Evolutionary conservation across 345 rosid genomes (phyloP).

Genomic region (Melastoma malabathricum): DNA sequence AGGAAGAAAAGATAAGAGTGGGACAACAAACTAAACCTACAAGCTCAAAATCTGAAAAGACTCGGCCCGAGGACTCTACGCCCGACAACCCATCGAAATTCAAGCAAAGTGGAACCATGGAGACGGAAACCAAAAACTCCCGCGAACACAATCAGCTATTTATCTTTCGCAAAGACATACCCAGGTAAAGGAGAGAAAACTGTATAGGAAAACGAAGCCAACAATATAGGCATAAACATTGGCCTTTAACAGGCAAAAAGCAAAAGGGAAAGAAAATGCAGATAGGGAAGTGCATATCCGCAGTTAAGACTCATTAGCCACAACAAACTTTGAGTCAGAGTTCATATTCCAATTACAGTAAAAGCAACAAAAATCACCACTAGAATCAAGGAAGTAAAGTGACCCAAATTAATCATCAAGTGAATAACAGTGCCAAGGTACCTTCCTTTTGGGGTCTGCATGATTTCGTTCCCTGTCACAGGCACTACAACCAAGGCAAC

Average conservation of each 20-base stretch:
- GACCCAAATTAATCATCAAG: slow-evolving; percentile 1
- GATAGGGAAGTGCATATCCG: slow-evolving; percentile 6
- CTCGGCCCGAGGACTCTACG: no score
- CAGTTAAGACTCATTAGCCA: not conserved
- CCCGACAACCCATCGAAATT: no score
- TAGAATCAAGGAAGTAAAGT: not conserved
- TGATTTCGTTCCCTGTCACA: slow-evolving; percentile 22
- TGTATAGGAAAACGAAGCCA: no score
- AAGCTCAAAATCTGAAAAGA: no score
- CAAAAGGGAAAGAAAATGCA: not conserved
- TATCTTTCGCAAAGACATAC: no score
- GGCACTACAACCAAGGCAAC: not conserved
- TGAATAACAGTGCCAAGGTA: slow-evolving; percentile 12
- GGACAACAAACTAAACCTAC: no score
- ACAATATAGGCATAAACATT: no score
- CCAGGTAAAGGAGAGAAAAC: no score
- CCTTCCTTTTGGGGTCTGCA: slow-evolving; percentile 93
- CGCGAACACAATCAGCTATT: no score
- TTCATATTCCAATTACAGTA: not conserved
- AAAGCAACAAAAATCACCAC: slow-evolving; percentile 7
- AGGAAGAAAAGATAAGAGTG: no score
- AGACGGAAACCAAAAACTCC: no score
- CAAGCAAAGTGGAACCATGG: no score
- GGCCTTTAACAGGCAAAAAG: not conserved
- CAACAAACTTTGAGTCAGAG: not conserved